Percentiles rank a stretch among this genome's conserved stretches.
Conservation (phyloP, 1,284 basidiomycete species). For the Mycena citricolor region DNA sequence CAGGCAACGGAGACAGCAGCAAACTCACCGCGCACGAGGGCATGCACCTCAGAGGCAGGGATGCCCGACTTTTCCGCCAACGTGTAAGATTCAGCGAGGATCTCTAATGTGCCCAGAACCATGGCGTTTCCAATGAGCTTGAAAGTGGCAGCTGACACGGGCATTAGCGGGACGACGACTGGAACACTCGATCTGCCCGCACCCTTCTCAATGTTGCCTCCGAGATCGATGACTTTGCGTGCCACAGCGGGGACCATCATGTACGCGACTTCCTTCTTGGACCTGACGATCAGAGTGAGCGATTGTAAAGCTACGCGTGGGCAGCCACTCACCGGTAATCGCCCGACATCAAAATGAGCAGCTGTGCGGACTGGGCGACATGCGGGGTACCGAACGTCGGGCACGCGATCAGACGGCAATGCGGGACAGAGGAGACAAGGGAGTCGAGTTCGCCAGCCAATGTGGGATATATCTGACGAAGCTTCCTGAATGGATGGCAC, state of each 20-base stretch:
- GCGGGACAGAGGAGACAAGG: slow-evolving; percentile 59
- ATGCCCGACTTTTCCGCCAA: slow-evolving; percentile 85
- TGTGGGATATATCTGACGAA: slow-evolving; percentile 62
- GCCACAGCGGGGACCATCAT: slow-evolving; percentile 79
- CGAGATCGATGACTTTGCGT: slow-evolving; percentile 72
- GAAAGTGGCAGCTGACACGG: slow-evolving; percentile 61
- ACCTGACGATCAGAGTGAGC: slow-evolving; percentile 1
- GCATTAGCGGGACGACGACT: background rate
- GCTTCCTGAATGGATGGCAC: slow-evolving; percentile 3
- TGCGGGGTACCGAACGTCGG: slow-evolving; percentile 80
- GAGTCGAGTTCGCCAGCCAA: slow-evolving; percentile 76
- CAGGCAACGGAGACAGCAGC: slow-evolving; percentile 13
- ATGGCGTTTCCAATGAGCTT: slow-evolving; percentile 80
- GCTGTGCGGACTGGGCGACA: slow-evolving; percentile 66
- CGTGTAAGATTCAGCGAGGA: slow-evolving; percentile 81
- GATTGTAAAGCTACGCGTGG: background rate
- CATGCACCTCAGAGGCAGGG: slow-evolving; percentile 56
- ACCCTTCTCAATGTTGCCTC: slow-evolving; percentile 79
- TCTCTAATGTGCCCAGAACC: slow-evolving; percentile 71
- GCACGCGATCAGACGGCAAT: slow-evolving; percentile 70
- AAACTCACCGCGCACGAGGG: slow-evolving; percentile 56
- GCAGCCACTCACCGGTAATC: slow-evolving; percentile 64
- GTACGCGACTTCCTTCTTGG: slow-evolving; percentile 77
- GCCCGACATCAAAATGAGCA: slow-evolving; percentile 80
- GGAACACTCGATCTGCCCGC: slow-evolving; percentile 10